Base-by-base conservation (phyloP, 495 filamentous ascomycete genomes). In the Daldinia concentrica region DNA sequence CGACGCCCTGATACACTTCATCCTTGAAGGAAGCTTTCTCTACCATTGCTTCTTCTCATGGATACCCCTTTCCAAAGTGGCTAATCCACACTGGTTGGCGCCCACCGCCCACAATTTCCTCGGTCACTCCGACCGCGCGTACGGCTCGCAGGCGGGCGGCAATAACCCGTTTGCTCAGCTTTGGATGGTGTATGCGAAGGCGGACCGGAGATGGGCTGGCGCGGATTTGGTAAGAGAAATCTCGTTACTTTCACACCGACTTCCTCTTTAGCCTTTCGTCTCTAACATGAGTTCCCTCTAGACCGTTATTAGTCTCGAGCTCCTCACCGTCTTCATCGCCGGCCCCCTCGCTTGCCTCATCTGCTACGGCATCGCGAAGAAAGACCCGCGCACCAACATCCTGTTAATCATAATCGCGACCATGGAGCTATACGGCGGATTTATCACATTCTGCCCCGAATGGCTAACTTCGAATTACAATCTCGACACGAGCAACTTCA, bases 391-490 rank as follows among this genome's bases (percentile, higher is more conserved):
- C 59, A 80, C 88, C 56, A 90, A 88, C 84, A 86, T 95, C 68
- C 83, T 88, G 74, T 90, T 93, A 78, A 85, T 87, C 29, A 85
- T 93, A 26, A 78, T 97, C 57, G 94, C 94, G n/a, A 95, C 92
- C 6, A 93, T 88, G n/a, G 95, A 98, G 83, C 77, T 98, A 12
- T 98, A 98, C 81, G 95, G 95, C 39, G 93, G 91, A 12, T 97
- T 91, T 77, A 98, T 98, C 92, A 98, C 95, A 0, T 98, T 98
- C 81, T 90, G 88, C 71, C 95, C 95, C 14, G 95, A 98, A 82
- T 98, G 94, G 94, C 79, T 98, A 62, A 90, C 86, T 4, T 91
- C 89, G 1, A 92, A 84, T 64, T 78, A 87, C 66, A 93, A 93
- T 78, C 84, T 98, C 72, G 90, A 94, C 71, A 91, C 88, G 0